Evolutionary conservation across 345 rosid genomes (phyloP).

Genomic region (Camelina neglecta): DNA sequence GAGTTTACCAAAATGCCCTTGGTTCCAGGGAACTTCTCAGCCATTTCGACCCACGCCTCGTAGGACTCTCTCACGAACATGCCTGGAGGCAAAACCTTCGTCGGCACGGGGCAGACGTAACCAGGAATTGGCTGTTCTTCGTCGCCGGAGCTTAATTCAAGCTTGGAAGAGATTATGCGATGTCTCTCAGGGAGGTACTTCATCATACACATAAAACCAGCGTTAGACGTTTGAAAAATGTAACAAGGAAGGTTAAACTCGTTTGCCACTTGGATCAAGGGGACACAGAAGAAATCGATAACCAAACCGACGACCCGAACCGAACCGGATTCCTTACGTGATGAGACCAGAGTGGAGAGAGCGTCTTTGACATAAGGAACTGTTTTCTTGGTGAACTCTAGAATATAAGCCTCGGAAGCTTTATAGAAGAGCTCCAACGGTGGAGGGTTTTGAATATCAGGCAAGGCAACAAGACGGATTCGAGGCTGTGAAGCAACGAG

Average conservation of each 20-base stretch:
- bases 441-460: conserved; percentile 36
- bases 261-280: conserved; percentile 49
- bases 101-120: conserved; percentile 46
- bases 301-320: conserved; percentile 48
- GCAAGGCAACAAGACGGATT: conserved; percentile 36
- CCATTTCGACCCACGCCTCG: conserved; percentile 44
- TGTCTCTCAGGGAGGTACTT: conserved; percentile 47
- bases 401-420: conserved; percentile 41
- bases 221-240: conserved; percentile 46
- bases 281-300: conserved; percentile 54
- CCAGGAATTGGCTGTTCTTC: conserved; percentile 41
- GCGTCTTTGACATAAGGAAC: conserved; percentile 38
- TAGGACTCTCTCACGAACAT: conserved; percentile 48
- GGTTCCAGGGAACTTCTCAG: conserved; percentile 45
- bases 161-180: conserved; percentile 13
- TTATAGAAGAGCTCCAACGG: conserved; percentile 35
- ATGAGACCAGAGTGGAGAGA: conserved; percentile 21
- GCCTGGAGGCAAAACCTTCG: conserved; percentile 47
- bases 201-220: conserved; percentile 49
- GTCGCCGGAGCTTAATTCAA: conserved; percentile 35
- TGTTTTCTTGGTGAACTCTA: conserved; percentile 36
- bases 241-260: conserved; percentile 59
- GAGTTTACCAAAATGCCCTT: conserved; percentile 57
- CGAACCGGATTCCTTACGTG: conserved; percentile 31
- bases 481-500: conserved; percentile 31